Percentiles rank a stretch among this genome's conserved stretches.
Conservation (phyloP, 495 filamentous ascomycete species). For the Aspergillus wentii region DNA sequence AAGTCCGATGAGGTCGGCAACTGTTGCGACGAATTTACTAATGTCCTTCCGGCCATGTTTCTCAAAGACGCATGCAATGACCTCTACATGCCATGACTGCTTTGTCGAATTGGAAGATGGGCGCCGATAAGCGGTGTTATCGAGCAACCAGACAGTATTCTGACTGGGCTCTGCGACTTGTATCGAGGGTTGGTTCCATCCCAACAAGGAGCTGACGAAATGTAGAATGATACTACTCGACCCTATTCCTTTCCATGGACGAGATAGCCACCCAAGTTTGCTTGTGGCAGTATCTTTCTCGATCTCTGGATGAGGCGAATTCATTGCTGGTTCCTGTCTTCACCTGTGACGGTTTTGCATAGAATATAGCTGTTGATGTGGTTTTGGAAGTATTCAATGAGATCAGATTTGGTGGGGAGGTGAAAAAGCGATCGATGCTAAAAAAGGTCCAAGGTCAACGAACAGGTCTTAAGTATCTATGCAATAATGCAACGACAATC, state of each 20-base stretch:
- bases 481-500: too few species aligned
- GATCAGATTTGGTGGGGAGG: too few species aligned
- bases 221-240: conserved; percentile 25
- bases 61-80: conserved; percentile 75
- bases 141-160: conserved; percentile 81
- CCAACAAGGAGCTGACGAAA: conserved; percentile 22
- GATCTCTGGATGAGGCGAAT: conserved; percentile 2
- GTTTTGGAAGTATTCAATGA: too few species aligned
- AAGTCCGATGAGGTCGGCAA: conserved; percentile 68
- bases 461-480: too few species aligned
- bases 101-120: conserved; percentile 17
- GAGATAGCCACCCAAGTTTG: conserved; percentile 5
- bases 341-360: too few species aligned
- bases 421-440: too few species aligned
- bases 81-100: conserved; percentile 68
- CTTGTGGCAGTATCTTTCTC: too few species aligned
- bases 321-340: too few species aligned
- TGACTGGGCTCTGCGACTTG: conserved; percentile 36
- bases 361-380: too few species aligned
- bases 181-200: conserved; percentile 22
- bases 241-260: conserved; percentile 21
- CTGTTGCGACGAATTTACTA: conserved; percentile 60
- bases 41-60: conserved; percentile 60
- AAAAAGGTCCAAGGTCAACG: too few species aligned
- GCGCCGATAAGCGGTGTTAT: conserved; percentile 77